Conservation (phyloP, 345 rosid genomes). For the Aquilaria yunnanensis region DNA sequence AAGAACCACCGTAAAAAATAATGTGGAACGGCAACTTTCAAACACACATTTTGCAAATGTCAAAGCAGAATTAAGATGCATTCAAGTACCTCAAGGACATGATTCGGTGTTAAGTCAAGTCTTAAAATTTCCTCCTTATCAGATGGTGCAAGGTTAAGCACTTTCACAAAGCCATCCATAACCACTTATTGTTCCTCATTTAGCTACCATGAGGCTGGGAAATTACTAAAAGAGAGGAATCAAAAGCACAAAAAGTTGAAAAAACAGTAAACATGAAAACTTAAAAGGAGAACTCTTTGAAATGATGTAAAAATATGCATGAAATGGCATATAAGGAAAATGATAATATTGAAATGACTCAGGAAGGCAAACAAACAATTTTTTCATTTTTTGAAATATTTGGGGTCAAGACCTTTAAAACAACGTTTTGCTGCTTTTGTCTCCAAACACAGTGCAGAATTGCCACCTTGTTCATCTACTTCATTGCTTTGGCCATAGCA, state of each 20-base stretch:
- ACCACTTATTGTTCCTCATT: slow-evolving; percentile 74
- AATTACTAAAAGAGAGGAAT: slow-evolving; percentile 70
- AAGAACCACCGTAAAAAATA: slow-evolving; percentile 5
- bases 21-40: not conserved
- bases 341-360: not conserved
- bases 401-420: slow-evolving; percentile 78
- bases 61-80: not conserved
- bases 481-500: slow-evolving; percentile 87
- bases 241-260: slow-evolving; percentile 35
- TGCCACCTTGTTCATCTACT: slow-evolving; percentile 67
- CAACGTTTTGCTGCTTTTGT: slow-evolving; percentile 67
- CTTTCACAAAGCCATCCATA: slow-evolving; percentile 70
- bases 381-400: slow-evolving; percentile 59
- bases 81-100: slow-evolving; percentile 60
- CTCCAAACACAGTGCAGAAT: slow-evolving; percentile 96
- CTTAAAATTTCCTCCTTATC: slow-evolving; percentile 50
- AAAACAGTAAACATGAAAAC: slow-evolving; percentile 10
- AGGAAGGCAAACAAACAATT: slow-evolving; percentile 37
- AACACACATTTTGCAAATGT: slow-evolving; percentile 7
- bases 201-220: slow-evolving; percentile 69
- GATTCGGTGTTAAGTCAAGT: slow-evolving; percentile 87
- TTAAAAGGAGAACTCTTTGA: slow-evolving; percentile 4
- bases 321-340: slow-evolving; percentile 10
- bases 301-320: not conserved
- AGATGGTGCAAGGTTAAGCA: slow-evolving; percentile 81